These are phyloP conservation scores for Keqinozyma sinolaborantium DNA, from an alignment of 1,139 yeast species.

Conservation along the genomic window DNA sequence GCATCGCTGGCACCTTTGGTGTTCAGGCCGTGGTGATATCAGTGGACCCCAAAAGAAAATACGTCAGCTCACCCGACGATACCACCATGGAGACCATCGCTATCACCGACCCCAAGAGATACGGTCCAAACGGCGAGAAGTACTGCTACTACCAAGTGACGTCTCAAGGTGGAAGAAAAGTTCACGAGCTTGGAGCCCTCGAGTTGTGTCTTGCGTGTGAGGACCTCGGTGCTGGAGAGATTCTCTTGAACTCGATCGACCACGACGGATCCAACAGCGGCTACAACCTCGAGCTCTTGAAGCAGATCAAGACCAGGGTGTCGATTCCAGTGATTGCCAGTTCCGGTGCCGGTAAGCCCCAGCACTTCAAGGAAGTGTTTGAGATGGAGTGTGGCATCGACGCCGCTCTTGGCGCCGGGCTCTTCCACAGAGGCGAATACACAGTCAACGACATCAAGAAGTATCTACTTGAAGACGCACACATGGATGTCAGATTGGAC, in stretches of 20 bases:
- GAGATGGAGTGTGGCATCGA: slow-evolving; percentile 71
- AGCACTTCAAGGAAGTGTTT: slow-evolving; percentile 85
- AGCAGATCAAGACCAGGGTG: slow-evolving; percentile 72
- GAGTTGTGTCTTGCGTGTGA: slow-evolving; percentile 89
- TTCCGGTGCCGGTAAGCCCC: slow-evolving; percentile 93
- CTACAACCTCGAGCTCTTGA: slow-evolving; percentile 78
- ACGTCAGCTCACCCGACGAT: slow-evolving; percentile 56
- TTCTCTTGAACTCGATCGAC: slow-evolving; percentile 87
- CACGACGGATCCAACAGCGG: slow-evolving; percentile 95
- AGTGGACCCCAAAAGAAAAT: slow-evolving; percentile 89
- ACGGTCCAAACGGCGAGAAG: slow-evolving; percentile 81
- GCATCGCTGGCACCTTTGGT: slow-evolving; percentile 88
- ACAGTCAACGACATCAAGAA: slow-evolving; percentile 80
- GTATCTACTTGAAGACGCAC: slow-evolving; percentile 35
- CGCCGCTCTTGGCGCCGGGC: slow-evolving; percentile 98
- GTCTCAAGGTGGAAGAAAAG: slow-evolving; percentile 90
- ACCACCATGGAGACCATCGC: slow-evolving; percentile 57
- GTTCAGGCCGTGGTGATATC: slow-evolving; percentile 96
- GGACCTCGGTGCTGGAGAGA: slow-evolving; percentile 95
- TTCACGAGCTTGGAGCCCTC: slow-evolving; percentile 85
- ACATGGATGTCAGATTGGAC: slow-evolving; percentile 38
- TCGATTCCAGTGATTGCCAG: slow-evolving; percentile 93
- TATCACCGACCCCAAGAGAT: slow-evolving; percentile 41
- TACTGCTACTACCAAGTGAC: slow-evolving; percentile 95
- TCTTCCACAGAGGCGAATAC: slow-evolving; percentile 93